Evolutionary conservation across 768 basidiomycete species (phyloP).

Genomic region (Tricholoma matsutake): DNA sequence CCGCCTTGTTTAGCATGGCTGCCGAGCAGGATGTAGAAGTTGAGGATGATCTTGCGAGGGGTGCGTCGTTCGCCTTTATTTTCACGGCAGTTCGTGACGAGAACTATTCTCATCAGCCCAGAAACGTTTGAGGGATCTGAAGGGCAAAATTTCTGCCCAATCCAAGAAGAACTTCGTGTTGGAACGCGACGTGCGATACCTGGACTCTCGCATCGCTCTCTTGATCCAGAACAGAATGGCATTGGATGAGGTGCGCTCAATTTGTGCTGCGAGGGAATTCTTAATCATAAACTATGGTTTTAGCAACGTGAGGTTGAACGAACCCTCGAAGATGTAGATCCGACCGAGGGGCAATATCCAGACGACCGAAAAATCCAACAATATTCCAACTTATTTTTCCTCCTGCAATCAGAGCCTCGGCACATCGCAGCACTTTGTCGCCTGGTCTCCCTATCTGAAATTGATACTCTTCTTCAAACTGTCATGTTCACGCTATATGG

Average conservation of each 20-base stretch:
- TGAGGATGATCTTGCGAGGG: slow-evolving; percentile 93
- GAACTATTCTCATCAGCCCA: slow-evolving; percentile 58
- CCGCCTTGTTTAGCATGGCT: slow-evolving; percentile 94
- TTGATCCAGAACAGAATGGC: slow-evolving; percentile 99
- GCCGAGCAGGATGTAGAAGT: slow-evolving; percentile 98
- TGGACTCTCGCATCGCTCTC: slow-evolving; percentile 95
- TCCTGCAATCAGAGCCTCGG: slow-evolving; percentile 95
- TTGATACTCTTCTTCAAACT: slow-evolving; percentile 97
- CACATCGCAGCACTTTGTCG: slow-evolving; percentile 96
- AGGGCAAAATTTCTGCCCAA: slow-evolving; percentile 95
- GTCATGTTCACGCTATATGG: slow-evolving; percentile 99
- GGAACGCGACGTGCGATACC: slow-evolving; percentile 96
- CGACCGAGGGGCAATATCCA: slow-evolving; percentile 87
- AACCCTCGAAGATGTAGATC: slow-evolving; percentile 94
- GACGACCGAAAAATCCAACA: slow-evolving; percentile 94
- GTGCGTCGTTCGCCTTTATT: slow-evolving; percentile 41
- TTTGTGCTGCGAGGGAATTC: slow-evolving; percentile 6
- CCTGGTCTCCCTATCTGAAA: slow-evolving; percentile 93
- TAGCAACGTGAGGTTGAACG: slow-evolving; percentile 95
- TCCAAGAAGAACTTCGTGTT: slow-evolving; percentile 99
- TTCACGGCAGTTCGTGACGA: neutral
- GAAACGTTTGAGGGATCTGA: slow-evolving; percentile 93
- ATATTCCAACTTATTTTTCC: slow-evolving; percentile 98
- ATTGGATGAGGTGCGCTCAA: slow-evolving; percentile 74
- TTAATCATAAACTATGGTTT: slow-evolving; percentile 9